phyloP scores from a whole-genome alignment of 2,329 filamentous ascomycete genomes.

The Ophiosphaerella korrae region DNA sequence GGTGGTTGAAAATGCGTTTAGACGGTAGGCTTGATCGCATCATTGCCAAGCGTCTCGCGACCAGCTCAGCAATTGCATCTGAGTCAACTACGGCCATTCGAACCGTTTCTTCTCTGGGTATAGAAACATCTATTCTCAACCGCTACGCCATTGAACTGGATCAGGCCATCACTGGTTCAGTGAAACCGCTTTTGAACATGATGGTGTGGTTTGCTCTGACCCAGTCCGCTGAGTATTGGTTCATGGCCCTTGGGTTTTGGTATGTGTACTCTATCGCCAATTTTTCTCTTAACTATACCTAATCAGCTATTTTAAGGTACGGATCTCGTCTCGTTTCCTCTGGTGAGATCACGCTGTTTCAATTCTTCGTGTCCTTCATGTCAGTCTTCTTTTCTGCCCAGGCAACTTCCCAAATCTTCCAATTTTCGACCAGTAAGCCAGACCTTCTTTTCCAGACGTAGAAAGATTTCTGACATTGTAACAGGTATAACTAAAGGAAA shows the following conservation, averaged over 20 bases:
- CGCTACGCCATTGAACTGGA: slow-evolving; percentile 74
- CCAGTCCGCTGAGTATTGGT: slow-evolving; percentile 80
- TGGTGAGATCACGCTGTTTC: slow-evolving; percentile 73
- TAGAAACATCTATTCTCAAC: slow-evolving; percentile 62
- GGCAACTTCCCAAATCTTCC: slow-evolving; percentile 85
- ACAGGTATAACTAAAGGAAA: slow-evolving; percentile 97
- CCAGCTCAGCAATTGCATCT: slow-evolving; percentile 62
- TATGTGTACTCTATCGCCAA: not conserved
- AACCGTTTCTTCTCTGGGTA: slow-evolving; percentile 85
- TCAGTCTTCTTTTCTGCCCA: slow-evolving; percentile 86
- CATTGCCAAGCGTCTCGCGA: slow-evolving; percentile 70
- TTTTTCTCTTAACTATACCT: not conserved
- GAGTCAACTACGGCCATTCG: slow-evolving; percentile 64
- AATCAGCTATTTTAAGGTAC: slow-evolving; percentile 11
- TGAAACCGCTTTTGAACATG: slow-evolving; percentile 12
- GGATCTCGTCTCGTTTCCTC: slow-evolving; percentile 27
- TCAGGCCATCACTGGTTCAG: slow-evolving; percentile 30
- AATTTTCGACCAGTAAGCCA: slow-evolving; percentile 81
- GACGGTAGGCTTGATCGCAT: slow-evolving; percentile 10
- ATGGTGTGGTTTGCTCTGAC: slow-evolving; percentile 74
- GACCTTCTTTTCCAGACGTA: not conserved
- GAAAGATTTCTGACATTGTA: slow-evolving; percentile 70
- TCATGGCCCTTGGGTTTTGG: slow-evolving; percentile 84
- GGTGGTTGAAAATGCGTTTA: slow-evolving; percentile 84
- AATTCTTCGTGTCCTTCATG: slow-evolving; percentile 85